Evolutionary conservation across 2,329 filamentous ascomycete species (phyloP).

Genomic region (Penicillium sp.): DNA sequence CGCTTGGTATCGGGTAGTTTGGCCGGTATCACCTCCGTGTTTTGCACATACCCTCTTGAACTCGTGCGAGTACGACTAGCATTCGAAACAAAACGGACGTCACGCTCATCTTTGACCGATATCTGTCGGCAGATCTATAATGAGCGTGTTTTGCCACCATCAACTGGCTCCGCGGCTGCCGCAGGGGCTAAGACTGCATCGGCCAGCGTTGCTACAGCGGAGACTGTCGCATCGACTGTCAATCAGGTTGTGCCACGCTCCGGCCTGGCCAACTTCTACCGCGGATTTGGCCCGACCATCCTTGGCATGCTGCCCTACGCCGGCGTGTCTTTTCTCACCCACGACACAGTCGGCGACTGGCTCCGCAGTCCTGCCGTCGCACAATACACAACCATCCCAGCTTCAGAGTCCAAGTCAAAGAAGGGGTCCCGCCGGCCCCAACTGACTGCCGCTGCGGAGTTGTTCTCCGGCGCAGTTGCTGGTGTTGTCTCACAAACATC

Average conservation of each 20-base stretch:
- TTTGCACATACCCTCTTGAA: constrained; percentile 94
- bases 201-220: constrained; percentile 44
- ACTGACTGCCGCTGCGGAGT: constrained; percentile 82
- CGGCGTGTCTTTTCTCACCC: constrained; percentile 90
- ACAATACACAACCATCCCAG: constrained; percentile 72
- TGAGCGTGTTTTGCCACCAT: constrained; percentile 60
- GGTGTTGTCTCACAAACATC: constrained; percentile 88
- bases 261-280: constrained; percentile 88
- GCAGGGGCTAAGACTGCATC: constrained; percentile 40
- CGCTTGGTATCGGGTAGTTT: constrained; percentile 55
- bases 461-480: constrained; percentile 79
- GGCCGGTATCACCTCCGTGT: constrained; percentile 81
- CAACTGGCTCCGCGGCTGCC: constrained; percentile 13
- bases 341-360: constrained; percentile 85
- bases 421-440: constrained; percentile 63
- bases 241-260: constrained; percentile 60
- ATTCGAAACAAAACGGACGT: constrained; percentile 82
- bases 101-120: constrained; percentile 68
- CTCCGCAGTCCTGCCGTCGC: constrained; percentile 70
- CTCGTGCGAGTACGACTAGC: constrained; percentile 89
- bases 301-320: constrained; percentile 97
- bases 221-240: constrained; percentile 41
- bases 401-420: constrained; percentile 48
- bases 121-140: constrained; percentile 87
- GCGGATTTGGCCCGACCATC: constrained; percentile 86